Conservation (phyloP, 1,284 basidiomycete genomes). For the Pseudozyma pruni region DNA sequence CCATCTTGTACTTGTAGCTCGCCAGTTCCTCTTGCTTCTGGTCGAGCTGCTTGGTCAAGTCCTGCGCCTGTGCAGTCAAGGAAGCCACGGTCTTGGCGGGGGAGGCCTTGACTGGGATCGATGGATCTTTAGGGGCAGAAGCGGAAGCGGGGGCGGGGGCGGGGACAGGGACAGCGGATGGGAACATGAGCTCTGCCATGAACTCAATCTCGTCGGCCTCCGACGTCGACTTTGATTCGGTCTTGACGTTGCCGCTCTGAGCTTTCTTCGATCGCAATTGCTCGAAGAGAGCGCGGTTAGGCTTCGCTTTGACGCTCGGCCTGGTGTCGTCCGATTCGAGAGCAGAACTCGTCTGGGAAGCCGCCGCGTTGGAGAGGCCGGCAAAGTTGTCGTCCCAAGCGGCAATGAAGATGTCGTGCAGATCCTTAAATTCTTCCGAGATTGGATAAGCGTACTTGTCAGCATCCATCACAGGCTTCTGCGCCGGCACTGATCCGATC, state of each 20-base stretch:
- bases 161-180: no score
- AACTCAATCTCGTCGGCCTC: slow-evolving; percentile 18
- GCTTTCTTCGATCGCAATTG: slow-evolving; percentile 16
- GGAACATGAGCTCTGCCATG: slow-evolving; percentile 30
- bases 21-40: slow-evolving; percentile 20
- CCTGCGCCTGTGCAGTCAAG: neutral
- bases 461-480: slow-evolving; percentile 6
- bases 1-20: slow-evolving; percentile 10
- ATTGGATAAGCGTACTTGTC: slow-evolving; percentile 22
- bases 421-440: slow-evolving; percentile 27
- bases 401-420: slow-evolving; percentile 37
- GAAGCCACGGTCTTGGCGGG: neutral
- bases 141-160: no score
- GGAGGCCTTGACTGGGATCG: neutral
- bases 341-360: neutral
- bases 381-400: slow-evolving; percentile 35
- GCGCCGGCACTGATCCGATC: slow-evolving; percentile 11
- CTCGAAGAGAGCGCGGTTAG: slow-evolving; percentile 21
- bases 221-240: neutral
- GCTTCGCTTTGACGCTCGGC: slow-evolving; percentile 7
- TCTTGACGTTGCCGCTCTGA: neutral
- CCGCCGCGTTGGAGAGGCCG: slow-evolving; percentile 2
- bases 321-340: neutral
- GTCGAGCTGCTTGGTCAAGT: slow-evolving; percentile 10
- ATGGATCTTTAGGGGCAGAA: neutral